phyloP scores from a whole-genome alignment of 257 asterid species.

The Solanum habrochaites region DNA sequence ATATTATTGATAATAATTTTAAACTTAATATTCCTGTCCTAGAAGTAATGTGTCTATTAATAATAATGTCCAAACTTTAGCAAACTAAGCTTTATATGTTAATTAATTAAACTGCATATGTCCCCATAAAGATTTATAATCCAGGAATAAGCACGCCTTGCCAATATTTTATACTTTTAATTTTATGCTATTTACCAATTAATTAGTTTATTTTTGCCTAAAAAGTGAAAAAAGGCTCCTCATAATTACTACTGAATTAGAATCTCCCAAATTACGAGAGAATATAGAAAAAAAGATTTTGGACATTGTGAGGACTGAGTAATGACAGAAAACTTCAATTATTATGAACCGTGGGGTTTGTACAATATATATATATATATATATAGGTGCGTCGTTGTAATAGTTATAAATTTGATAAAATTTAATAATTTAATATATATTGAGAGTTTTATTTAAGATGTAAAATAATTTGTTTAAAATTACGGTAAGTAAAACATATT shows the following conservation, averaged over 20 bases:
- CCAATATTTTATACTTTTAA: not conserved
- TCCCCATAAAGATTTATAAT: conserved; percentile 9
- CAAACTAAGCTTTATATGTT: not conserved
- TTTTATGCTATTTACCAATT: not conserved
- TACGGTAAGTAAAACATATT: not conserved
- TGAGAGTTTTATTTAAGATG: not conserved
- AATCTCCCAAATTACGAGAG: conserved; percentile 3
- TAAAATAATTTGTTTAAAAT: not conserved
- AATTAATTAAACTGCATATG: not conserved
- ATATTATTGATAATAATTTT: not conserved
- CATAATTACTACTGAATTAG: not conserved
- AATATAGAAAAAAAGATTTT: not conserved
- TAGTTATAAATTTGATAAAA: not conserved
- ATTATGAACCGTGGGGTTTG: not conserved
- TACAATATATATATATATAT: not conserved
- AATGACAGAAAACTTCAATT: not conserved
- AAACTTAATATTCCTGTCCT: not conserved
- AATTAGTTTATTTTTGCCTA: not conserved
- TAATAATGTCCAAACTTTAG: conserved; percentile 2
- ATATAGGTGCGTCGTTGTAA: not conserved
- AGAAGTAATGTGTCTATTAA: not conserved
- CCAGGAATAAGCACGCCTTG: conserved; percentile 6
- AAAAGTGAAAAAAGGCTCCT: not conserved
- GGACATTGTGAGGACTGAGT: not conserved
- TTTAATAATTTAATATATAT: not conserved